Percentiles rank a stretch among this genome's conserved stretches.
phyloP scores from a whole-genome alignment of 148 eudicot species.

The Rhododendron griersonianum region DNA sequence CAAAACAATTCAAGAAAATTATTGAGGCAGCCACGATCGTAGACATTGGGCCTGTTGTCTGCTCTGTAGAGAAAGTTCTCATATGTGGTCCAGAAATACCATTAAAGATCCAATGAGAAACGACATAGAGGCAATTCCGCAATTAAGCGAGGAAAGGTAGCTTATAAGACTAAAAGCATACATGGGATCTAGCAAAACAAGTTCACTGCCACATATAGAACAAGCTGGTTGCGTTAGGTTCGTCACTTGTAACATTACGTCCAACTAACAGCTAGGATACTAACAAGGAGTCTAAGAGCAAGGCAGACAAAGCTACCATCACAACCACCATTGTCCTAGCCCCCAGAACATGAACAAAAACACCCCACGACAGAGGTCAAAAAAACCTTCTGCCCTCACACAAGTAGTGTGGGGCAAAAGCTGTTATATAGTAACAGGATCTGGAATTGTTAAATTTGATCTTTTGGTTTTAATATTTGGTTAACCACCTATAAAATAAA shows the following conservation, averaged over 20 bases:
- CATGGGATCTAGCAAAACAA: not conserved
- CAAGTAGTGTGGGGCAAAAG: not conserved
- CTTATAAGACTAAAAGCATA: not conserved
- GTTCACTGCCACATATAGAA: not conserved
- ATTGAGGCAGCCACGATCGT: constrained; percentile 46
- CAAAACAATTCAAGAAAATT: constrained; percentile 59
- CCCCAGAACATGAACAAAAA: not conserved
- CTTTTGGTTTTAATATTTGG: not conserved
- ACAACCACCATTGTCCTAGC: not conserved
- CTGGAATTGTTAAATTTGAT: not conserved
- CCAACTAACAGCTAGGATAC: not conserved
- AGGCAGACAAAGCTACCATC: not conserved
- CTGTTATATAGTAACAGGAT: not conserved
- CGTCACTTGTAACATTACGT: not conserved
- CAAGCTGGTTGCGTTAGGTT: not conserved
- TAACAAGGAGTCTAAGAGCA: not conserved
- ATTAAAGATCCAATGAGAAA: not conserved
- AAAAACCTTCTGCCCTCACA: not conserved
- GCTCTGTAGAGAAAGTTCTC: constrained; percentile 66
- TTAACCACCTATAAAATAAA: not conserved
- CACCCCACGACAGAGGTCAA: not conserved
- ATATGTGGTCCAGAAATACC: constrained; percentile 56
- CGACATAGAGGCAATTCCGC: not conserved
- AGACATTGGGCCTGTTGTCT: constrained; percentile 44
- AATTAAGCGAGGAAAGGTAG: not conserved